Conservation (phyloP, 2,329 filamentous ascomycete genomes). For the Aurifilum marmelostoma region DNA sequence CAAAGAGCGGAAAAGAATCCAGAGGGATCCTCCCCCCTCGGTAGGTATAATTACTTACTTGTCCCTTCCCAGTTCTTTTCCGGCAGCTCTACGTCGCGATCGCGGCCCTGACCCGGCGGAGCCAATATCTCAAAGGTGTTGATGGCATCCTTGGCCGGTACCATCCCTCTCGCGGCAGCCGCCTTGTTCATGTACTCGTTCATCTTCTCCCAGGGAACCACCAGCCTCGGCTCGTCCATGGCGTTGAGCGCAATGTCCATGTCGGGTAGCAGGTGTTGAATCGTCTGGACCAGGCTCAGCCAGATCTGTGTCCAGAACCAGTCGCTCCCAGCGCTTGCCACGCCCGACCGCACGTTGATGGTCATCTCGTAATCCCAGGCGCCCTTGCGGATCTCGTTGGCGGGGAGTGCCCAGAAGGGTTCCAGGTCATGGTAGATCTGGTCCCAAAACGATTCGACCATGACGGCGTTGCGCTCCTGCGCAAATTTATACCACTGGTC, state of each 20-base stretch:
- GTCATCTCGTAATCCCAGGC: slow-evolving; percentile 62
- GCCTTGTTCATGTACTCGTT: slow-evolving; percentile 57
- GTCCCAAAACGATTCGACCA: slow-evolving; percentile 67
- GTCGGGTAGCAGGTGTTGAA: slow-evolving; percentile 63
- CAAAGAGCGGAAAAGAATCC: background rate
- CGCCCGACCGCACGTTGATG: slow-evolving; percentile 59
- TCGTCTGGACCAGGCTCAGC: slow-evolving; percentile 55
- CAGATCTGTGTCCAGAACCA: slow-evolving; percentile 64
- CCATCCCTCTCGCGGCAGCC: slow-evolving; percentile 49
- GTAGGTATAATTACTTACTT: slow-evolving; percentile 42
- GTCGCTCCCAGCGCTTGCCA: slow-evolving; percentile 54
- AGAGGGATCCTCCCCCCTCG: background rate
- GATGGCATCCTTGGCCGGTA: slow-evolving; percentile 48
- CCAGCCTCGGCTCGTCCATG: slow-evolving; percentile 68
- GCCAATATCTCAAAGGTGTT: slow-evolving; percentile 49
- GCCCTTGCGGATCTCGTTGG: slow-evolving; percentile 51
- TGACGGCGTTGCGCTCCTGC: slow-evolving; percentile 52
- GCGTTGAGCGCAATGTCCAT: slow-evolving; percentile 70
- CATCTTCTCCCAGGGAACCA: slow-evolving; percentile 67
- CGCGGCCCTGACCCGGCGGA: slow-evolving; percentile 40
- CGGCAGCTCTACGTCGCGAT: slow-evolving; percentile 40
- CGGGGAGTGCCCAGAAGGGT: slow-evolving; percentile 60
- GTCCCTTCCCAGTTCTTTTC: slow-evolving; percentile 55
- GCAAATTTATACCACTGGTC: slow-evolving; percentile 63
- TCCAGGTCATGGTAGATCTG: slow-evolving; percentile 65